phyloP scores from a whole-genome alignment of 202 grass and related monocot species.

The Alloteropsis angusta region DNA sequence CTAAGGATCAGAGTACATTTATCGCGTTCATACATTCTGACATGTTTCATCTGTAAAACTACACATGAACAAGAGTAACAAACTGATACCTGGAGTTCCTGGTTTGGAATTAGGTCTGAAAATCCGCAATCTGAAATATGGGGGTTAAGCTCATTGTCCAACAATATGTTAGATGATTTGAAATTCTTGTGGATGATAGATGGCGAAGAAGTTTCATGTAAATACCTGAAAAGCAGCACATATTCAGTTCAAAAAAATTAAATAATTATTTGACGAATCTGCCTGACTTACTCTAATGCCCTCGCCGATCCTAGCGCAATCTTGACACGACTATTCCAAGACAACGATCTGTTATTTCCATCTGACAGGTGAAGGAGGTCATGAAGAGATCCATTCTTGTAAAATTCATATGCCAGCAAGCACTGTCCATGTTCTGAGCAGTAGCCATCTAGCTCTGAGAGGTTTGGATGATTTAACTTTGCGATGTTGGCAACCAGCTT shows the following conservation, averaged over 20 bases:
- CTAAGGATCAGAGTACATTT: neutral
- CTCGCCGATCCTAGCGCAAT: constrained; percentile 77
- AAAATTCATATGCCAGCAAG: constrained; percentile 73
- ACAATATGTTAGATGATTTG: constrained; percentile 87
- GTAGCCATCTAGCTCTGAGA: constrained; percentile 70
- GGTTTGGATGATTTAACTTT: constrained; percentile 64
- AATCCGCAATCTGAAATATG: constrained; percentile 76
- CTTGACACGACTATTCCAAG: constrained; percentile 80
- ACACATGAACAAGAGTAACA: neutral
- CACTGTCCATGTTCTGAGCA: constrained; percentile 77
- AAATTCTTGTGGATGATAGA: constrained; percentile 77
- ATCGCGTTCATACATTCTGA: neutral
- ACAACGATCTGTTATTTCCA: constrained; percentile 46
- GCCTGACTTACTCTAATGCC: constrained; percentile 80
- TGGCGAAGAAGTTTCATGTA: constrained; percentile 72
- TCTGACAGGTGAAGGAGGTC: constrained; percentile 67
- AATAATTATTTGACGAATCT: neutral
- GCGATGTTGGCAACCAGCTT: constrained; percentile 60
- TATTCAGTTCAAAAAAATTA: neutral
- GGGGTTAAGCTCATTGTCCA: constrained; percentile 69
- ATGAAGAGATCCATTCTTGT: constrained; percentile 72
- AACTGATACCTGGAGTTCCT: constrained; percentile 55
- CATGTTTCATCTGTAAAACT: neutral
- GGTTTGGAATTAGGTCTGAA: constrained; percentile 46
- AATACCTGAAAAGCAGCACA: constrained; percentile 52